Conservation (phyloP, 352 stramenopile genomes). For the Phytophthora sojae region DNA sequence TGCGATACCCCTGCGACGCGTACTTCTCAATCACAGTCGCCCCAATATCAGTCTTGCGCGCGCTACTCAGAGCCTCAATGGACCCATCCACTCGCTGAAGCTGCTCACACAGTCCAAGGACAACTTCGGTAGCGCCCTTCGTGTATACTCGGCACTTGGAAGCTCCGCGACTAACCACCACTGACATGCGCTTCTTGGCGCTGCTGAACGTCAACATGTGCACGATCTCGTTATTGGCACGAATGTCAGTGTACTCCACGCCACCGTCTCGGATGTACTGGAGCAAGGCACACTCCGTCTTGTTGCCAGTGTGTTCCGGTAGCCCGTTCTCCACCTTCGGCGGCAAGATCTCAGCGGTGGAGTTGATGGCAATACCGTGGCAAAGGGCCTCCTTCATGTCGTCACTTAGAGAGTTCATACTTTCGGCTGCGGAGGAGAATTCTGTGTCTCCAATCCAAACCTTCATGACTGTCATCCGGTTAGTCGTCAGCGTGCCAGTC, state of each 20-base stretch:
- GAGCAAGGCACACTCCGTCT: conserved; percentile 7
- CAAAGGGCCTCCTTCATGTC: conserved; percentile 30
- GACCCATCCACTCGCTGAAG: conserved; percentile 3
- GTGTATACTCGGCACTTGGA: conserved; percentile 7
- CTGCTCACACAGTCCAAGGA: conserved; percentile 1
- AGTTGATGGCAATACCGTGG: conserved; percentile 42
- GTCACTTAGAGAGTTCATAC: conserved; percentile 12
- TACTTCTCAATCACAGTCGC: conserved; percentile 9
- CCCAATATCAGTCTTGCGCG: not conserved
- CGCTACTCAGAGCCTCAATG: not conserved
- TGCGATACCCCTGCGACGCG: conserved; percentile 1
- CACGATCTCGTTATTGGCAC: conserved; percentile 1
- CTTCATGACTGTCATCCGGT: conserved; percentile 93
- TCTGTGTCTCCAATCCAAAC: conserved; percentile 52
- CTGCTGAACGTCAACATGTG: conserved; percentile 11
- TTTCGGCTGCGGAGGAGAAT: conserved; percentile 27
- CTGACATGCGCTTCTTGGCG: conserved; percentile 9
- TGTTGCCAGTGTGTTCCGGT: conserved; percentile 6
- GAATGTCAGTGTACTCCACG: conserved; percentile 7
- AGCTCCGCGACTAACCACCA: conserved; percentile 7
- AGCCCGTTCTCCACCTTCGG: conserved; percentile 7
- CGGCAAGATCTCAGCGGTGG: conserved; percentile 29
- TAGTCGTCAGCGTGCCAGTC: conserved; percentile 94
- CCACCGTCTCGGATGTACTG: conserved; percentile 9
- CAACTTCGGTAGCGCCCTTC: conserved; percentile 10